Evolutionary conservation across 768 basidiomycete genomes (phyloP).

Genomic region (Mycena rebaudengoi): DNA sequence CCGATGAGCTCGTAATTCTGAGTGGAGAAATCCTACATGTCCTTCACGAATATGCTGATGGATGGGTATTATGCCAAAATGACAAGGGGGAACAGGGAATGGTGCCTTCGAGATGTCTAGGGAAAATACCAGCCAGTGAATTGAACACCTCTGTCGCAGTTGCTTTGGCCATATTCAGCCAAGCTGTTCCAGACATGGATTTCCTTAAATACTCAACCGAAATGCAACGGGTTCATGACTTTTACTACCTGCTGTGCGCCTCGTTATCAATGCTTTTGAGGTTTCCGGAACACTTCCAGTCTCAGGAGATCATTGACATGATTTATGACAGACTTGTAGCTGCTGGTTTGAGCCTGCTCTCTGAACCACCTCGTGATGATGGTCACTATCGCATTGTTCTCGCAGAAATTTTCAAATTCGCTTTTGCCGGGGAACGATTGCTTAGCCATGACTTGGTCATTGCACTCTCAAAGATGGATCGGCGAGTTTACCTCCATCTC

Average conservation of each 20-base stretch:
- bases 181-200: slow-evolving; percentile 8
- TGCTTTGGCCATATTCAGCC: slow-evolving; percentile 8
- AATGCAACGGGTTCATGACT: slow-evolving; percentile 2
- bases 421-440: background rate
- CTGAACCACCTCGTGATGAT: background rate
- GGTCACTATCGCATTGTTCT: background rate
- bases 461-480: slow-evolving; percentile 2
- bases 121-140: slow-evolving; percentile 2
- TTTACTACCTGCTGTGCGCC: slow-evolving; percentile 17
- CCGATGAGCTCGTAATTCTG: background rate
- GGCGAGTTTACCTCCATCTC: background rate
- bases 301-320: slow-evolving; percentile 2
- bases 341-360: background rate
- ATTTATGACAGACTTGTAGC: slow-evolving; percentile 1
- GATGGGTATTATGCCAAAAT: slow-evolving; percentile 9
- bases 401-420: slow-evolving; percentile 4
- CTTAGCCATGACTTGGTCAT: slow-evolving; percentile 1
- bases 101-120: slow-evolving; percentile 5
- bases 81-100: slow-evolving; percentile 9
- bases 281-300: slow-evolving; percentile 17
- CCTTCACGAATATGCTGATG: slow-evolving; percentile 10
- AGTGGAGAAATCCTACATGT: slow-evolving; percentile 7
- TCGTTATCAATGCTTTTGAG: slow-evolving; percentile 18
- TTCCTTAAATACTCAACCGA: background rate
- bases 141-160: slow-evolving; percentile 15